Evolutionary conservation across 352 stramenopile genomes (phyloP).

Genomic region (Phytophthora sojae): DNA sequence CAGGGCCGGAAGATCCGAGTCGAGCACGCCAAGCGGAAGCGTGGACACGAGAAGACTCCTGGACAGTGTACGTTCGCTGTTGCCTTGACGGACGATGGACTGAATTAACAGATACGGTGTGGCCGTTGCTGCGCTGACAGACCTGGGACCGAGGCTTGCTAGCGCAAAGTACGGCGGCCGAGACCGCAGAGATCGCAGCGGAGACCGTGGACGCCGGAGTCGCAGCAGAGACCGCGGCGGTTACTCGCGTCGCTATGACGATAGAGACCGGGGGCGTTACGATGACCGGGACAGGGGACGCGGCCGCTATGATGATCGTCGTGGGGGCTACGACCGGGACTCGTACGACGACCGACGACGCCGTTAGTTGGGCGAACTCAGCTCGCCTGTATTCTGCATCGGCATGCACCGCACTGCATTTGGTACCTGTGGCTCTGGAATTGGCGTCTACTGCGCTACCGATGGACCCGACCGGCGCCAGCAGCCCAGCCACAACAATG

Average conservation of each 20-base stretch:
- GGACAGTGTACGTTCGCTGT: slow-evolving; percentile 69
- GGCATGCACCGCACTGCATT: slow-evolving; percentile 22
- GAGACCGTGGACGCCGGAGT: slow-evolving; percentile 54
- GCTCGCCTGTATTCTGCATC: slow-evolving; percentile 3
- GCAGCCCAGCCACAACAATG: slow-evolving; percentile 24
- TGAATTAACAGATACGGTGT: neutral
- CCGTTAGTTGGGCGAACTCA: slow-evolving; percentile 31
- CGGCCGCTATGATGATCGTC: slow-evolving; percentile 60
- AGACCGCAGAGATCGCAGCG: slow-evolving; percentile 54
- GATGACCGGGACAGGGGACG: slow-evolving; percentile 62
- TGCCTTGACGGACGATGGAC: neutral
- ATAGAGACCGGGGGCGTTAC: slow-evolving; percentile 50
- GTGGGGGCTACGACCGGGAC: slow-evolving; percentile 54
- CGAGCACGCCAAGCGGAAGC: slow-evolving; percentile 83
- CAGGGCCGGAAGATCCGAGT: slow-evolving; percentile 77
- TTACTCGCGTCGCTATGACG: slow-evolving; percentile 51
- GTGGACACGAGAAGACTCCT: slow-evolving; percentile 85
- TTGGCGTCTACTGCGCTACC: slow-evolving; percentile 12
- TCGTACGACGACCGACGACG: slow-evolving; percentile 51
- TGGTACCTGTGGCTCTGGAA: slow-evolving; percentile 27
- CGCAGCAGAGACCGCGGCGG: slow-evolving; percentile 55
- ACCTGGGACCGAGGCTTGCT: slow-evolving; percentile 75
- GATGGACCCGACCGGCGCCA: slow-evolving; percentile 23
- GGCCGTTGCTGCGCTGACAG: slow-evolving; percentile 31
- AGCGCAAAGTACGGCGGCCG: slow-evolving; percentile 76